Conservation (phyloP, 352 stramenopile species). For the Phytopythium montanum region DNA sequence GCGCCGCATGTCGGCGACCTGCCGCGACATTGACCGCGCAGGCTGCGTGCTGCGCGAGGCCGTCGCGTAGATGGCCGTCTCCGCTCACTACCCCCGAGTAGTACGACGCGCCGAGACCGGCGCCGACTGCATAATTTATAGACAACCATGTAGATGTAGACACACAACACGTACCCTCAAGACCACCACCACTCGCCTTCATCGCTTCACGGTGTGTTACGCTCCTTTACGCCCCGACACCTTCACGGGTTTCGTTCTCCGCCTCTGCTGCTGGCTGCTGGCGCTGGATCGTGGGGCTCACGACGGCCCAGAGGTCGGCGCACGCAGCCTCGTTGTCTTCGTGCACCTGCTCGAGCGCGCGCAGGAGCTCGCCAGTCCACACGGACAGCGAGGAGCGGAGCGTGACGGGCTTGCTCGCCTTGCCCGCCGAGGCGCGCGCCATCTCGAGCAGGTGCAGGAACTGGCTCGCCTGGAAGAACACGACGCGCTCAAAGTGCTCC, state of each 20-base stretch:
- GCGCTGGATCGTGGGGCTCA: constrained; percentile 26
- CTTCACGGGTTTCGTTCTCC: neutral
- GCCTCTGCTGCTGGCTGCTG: neutral
- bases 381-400: constrained; percentile 24
- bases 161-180: neutral
- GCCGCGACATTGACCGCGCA: constrained; percentile 2
- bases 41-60: constrained; percentile 4
- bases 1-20: constrained; percentile 7
- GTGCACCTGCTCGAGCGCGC: constrained; percentile 30
- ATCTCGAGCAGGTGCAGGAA: constrained; percentile 42
- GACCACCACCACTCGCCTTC: neutral
- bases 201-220: neutral
- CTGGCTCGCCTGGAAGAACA: constrained; percentile 65
- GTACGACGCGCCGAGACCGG: neutral
- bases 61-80: constrained; percentile 1
- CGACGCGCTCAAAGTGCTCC: constrained; percentile 50
- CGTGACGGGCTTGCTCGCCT: constrained; percentile 23
- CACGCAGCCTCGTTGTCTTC: constrained; percentile 39
- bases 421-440: constrained; percentile 24
- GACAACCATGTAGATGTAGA: neutral
- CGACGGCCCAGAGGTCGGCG: constrained; percentile 40
- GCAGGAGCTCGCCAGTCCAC: constrained; percentile 39
- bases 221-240: neutral
- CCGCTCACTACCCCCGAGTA: neutral
- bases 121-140: constrained; percentile 4